Percentiles rank a stretch among this genome's conserved stretches.
These are phyloP conservation scores for Tylopilus plumbeoviolaceoides DNA, from an alignment of 768 basidiomycete species.

Conservation along the genomic window DNA sequence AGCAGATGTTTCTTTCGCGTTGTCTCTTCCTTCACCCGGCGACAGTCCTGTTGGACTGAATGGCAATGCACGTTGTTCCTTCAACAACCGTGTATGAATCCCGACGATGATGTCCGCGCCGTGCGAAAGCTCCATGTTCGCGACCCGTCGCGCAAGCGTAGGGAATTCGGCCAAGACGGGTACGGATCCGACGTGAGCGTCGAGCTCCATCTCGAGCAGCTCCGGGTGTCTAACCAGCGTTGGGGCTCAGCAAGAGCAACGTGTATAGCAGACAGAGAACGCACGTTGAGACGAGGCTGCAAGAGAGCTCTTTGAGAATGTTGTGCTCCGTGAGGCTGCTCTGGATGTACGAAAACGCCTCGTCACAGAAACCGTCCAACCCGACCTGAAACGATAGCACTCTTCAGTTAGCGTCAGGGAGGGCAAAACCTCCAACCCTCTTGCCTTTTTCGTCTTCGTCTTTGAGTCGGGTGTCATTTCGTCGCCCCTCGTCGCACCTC, in stretches of 20 bases:
- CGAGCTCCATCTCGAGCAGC: background rate
- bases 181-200: background rate
- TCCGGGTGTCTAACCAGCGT: background rate
- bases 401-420: too few species aligned
- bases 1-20: too few species aligned
- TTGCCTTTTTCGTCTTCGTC: too few species aligned
- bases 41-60: too few species aligned
- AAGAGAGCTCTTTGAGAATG: conserved; percentile 24
- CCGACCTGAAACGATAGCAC: conserved; percentile 10
- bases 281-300: conserved; percentile 12
- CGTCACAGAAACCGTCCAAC: conserved; percentile 14
- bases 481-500: too few species aligned
- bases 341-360: conserved; percentile 15
- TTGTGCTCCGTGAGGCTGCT: conserved; percentile 19
- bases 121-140: background rate
- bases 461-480: too few species aligned
- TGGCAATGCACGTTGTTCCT: background rate
- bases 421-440: too few species aligned
- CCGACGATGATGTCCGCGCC: background rate
- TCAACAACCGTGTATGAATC: background rate
- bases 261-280: background rate
- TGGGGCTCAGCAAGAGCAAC: too few species aligned
- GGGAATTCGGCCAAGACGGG: background rate
- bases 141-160: background rate
- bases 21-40: too few species aligned